Conservation (phyloP, 768 basidiomycete species). For the Mycena alexandri region DNA sequence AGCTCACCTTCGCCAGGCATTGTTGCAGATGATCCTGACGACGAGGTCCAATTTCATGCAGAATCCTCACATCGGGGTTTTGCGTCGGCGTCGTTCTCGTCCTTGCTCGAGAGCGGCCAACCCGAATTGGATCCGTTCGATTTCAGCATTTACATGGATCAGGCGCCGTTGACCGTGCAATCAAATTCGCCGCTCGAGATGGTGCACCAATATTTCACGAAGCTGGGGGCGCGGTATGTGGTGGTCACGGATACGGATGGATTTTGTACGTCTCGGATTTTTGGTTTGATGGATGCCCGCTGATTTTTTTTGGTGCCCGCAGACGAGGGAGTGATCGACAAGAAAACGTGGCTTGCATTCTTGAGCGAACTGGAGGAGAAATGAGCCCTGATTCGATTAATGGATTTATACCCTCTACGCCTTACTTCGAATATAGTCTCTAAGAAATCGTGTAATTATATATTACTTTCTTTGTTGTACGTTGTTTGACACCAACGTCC, state of each 20-base stretch:
- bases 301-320: constrained; percentile 10
- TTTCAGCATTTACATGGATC: constrained; percentile 92
- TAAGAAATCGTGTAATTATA: not conserved
- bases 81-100: constrained; percentile 71
- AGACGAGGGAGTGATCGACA: constrained; percentile 94
- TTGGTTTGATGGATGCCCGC: not conserved
- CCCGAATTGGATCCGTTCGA: constrained; percentile 71
- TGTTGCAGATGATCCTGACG: constrained; percentile 80
- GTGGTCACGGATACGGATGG: constrained; percentile 88
- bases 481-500: constrained; percentile 35
- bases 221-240: constrained; percentile 93
- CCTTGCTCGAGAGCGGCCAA: constrained; percentile 59
- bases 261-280: constrained; percentile 66
- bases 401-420: not conserved
- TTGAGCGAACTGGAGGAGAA: constrained; percentile 80
- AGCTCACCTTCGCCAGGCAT: constrained; percentile 61
- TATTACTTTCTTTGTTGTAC: constrained; percentile 29
- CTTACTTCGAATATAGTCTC: no score
- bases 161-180: constrained; percentile 91
- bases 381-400: constrained; percentile 31
- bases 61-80: constrained; percentile 53
- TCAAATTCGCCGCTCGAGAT: constrained; percentile 91
- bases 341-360: constrained; percentile 95
- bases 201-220: constrained; percentile 93
- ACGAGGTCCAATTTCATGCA: constrained; percentile 74